Base-by-base conservation (phyloP, 148 eudicot genomes). In the Limonium bicolor region DNA sequence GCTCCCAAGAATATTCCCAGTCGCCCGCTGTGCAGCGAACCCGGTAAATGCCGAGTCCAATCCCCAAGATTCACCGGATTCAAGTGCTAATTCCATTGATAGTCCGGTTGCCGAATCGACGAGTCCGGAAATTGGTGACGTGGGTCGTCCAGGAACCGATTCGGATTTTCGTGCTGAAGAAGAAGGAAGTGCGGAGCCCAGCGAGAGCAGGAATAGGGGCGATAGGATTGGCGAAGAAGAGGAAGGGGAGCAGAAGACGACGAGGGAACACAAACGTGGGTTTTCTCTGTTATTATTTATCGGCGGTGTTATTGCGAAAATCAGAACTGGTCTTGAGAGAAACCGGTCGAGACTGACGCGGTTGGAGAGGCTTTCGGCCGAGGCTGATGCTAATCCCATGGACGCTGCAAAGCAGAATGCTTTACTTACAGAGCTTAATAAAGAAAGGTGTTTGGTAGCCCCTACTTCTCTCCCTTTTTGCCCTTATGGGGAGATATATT, bases 341-440 rank as follows among this genome's bases (percentile, higher is more conserved):
- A 2, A 80, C 24, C 46, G 72, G 55, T 39, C 51, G 35, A 74
- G 71, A 44, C 95, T 77, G 66, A 73, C 59, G 62, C 61, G 72
- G 53, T 50, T 84, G 30, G 74, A 76, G 49, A 45, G 54, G 41
- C 57, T 90, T 77, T 51, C 76, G 22, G 63, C 67, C 0, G 93
- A 90, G 48, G 95, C 95, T 0, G 93, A 90, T 62, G 83, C 77
- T 0, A 72, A 77, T 61, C 97, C 93, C 1, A 59, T n/a, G 53
- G 95, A 90, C 60, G 76, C 95, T 8, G 69, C 59, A 0, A 62
- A 55, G 67, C 97, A 84, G 50, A 58, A 67, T 39, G 80, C 79
- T 35, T 67, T 90, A 47, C 62, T 84, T 62, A 64, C 73, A 21
- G 95, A 90, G 70, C 95, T 90, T 19, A 80, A 80, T 49, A 84